Conservation (phyloP, 2,329 filamentous ascomycete genomes). For the Colletotrichum sp. region DNA sequence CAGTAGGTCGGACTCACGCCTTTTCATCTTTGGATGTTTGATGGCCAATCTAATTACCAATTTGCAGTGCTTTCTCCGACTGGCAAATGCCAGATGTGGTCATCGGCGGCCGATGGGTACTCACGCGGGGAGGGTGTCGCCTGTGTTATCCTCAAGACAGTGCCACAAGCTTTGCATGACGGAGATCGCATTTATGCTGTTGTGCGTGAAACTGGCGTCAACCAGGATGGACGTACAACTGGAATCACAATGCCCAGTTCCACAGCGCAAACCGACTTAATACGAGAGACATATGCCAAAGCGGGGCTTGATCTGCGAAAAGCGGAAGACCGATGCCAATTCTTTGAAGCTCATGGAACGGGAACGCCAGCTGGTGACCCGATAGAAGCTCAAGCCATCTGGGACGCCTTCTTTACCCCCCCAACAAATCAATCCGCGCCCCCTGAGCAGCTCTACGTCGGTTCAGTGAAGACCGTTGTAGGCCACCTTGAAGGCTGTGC, state of each 20-base stretch:
- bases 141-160: slow-evolving; percentile 49
- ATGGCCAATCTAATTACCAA: neutral
- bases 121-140: slow-evolving; percentile 57
- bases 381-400: slow-evolving; percentile 36
- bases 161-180: slow-evolving; percentile 43
- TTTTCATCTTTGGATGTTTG: no score
- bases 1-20: neutral
- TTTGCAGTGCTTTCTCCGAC: slow-evolving; percentile 38
- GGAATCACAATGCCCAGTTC: slow-evolving; percentile 40
- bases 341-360: slow-evolving; percentile 40
- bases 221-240: neutral
- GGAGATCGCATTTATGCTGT: slow-evolving; percentile 28
- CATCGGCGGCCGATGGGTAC: slow-evolving; percentile 53
- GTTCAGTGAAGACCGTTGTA: slow-evolving; percentile 32
- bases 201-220: slow-evolving; percentile 24
- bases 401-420: neutral
- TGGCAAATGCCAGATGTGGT: slow-evolving; percentile 42
- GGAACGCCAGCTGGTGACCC: slow-evolving; percentile 43
- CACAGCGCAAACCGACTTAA: slow-evolving; percentile 29
- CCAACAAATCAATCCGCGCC: neutral
- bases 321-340: slow-evolving; percentile 10
- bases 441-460: slow-evolving; percentile 18
- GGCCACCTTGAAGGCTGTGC: slow-evolving; percentile 31
- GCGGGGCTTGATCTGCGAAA: slow-evolving; percentile 9
- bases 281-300: slow-evolving; percentile 28